These are phyloP conservation scores for Henningerozyma blattae DNA, from an alignment of 805 yeast genomes.

Conservation along the genomic window DNA sequence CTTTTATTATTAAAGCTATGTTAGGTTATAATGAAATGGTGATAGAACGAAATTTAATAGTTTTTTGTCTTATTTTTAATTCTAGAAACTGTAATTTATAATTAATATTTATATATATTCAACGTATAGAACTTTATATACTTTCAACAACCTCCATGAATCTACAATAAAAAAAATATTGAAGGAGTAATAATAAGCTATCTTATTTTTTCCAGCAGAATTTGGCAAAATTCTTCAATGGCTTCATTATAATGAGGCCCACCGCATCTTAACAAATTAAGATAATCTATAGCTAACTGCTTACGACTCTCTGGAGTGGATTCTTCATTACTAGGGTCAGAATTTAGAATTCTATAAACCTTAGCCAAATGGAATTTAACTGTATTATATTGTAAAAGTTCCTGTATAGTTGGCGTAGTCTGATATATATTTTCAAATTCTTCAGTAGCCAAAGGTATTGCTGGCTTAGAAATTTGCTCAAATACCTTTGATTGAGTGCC, in stretches of 20 bases:
- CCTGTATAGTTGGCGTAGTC: constrained; percentile 30
- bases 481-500: background rate
- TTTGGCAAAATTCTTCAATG: constrained; percentile 49
- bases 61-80: too few relatives aligned
- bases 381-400: constrained; percentile 32
- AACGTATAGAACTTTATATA: too few relatives aligned
- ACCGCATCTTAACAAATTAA: constrained; percentile 42
- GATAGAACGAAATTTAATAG: too few relatives aligned
- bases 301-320: constrained; percentile 26
- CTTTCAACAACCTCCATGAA: too few relatives aligned
- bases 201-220: too few relatives aligned
- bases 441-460: constrained; percentile 3
- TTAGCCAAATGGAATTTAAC: constrained; percentile 45
- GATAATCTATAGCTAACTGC: constrained; percentile 45
- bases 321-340: constrained; percentile 9
- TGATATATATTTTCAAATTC: constrained; percentile 24
- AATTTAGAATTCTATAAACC: constrained; percentile 33
- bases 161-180: too few relatives aligned
- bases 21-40: too few relatives aligned
- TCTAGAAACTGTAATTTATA: too few relatives aligned
- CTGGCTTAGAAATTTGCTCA: too few relatives aligned
- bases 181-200: too few relatives aligned
- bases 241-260: constrained; percentile 52
- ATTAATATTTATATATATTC: too few relatives aligned
- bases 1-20: too few relatives aligned